These are phyloP conservation scores for Fusarium ambrosium DNA, from an alignment of 2,329 filamentous ascomycete genomes.

Conservation along the genomic window DNA sequence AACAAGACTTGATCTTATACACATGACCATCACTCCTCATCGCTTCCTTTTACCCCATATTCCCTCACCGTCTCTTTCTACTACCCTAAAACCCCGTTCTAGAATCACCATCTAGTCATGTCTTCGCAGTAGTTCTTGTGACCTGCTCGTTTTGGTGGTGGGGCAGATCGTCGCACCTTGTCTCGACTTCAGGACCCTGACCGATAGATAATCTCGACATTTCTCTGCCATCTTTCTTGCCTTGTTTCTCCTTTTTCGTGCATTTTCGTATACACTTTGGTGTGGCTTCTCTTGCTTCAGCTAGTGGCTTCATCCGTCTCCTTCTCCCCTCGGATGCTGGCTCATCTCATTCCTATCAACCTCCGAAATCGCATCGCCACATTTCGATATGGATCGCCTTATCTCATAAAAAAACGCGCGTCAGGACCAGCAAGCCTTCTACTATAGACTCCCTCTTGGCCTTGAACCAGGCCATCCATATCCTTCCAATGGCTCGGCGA, in stretches of 20 bases:
- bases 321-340: background rate
- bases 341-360: slow-evolving; percentile 24
- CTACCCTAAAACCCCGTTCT: slow-evolving; percentile 12
- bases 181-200: slow-evolving; percentile 28
- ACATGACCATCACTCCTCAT: background rate
- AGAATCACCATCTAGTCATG: slow-evolving; percentile 30
- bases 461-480: background rate
- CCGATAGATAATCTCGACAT: slow-evolving; percentile 29
- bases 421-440: slow-evolving; percentile 2
- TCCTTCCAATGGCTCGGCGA: slow-evolving; percentile 32
- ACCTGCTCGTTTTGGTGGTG: slow-evolving; percentile 40
- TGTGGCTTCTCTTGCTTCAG: background rate
- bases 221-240: slow-evolving; percentile 6
- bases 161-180: slow-evolving; percentile 38
- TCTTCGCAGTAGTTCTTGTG: slow-evolving; percentile 27
- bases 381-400: slow-evolving; percentile 32
- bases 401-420: slow-evolving; percentile 31
- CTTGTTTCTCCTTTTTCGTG: background rate
- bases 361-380: slow-evolving; percentile 30
- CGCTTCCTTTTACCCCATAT: background rate
- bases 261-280: background rate
- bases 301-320: background rate
- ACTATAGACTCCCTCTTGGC: background rate
- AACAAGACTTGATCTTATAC: background rate
- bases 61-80: slow-evolving; percentile 33